Evolutionary conservation across 257 asterid species (phyloP), one percentile per base, ranked within the genome.

Genomic region (Solanum bukasovii): DNA sequence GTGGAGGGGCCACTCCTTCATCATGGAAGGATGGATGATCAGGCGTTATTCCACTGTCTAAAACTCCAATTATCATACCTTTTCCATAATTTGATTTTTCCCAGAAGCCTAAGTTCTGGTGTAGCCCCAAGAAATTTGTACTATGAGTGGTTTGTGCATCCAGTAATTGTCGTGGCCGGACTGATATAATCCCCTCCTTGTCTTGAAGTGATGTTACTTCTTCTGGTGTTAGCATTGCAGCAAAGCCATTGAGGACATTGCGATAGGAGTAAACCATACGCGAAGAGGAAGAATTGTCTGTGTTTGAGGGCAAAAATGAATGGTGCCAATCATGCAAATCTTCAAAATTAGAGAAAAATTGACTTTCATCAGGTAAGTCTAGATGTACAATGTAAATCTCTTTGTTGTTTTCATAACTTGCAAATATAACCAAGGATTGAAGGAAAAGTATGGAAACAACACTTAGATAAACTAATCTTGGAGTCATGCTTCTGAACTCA

Each of bases 41-140:
- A 0, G 91, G 90, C 4, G 35, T 46, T 23, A 91, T 87, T 46
- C 93, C 92, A 25, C 84, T 83, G 89, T 91, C 93, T 34, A 91
- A n/a, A 5, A 89, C 79, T 18, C 91, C 91, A 34, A 91, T 88
- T 16, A 89, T 89, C 85, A 91, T 86, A 86, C 90, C 91, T 63
- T 89, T 65, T 33, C 92, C 91, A 75, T 87, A 89, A 44, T 88
- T 87, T 27, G 89, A 79, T 71, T 34, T 46, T 6, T 77, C 16
- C 92, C 92, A 90, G 29, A 65, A 8, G 21, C 90, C 88, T 8
- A 13, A 13, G 40, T 71, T 78, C 52, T 37, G 88, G 67, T 84
- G 35, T 42, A 84, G 83, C 46, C 90, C 91, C 9, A 90, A 21
- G 46, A 90, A 90, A 9, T 38, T 38, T 11, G 88, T 88, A 21